Evolutionary conservation across 495 filamentous ascomycete genomes (phyloP).

Genomic region (Penicillium bialowiezense): DNA sequence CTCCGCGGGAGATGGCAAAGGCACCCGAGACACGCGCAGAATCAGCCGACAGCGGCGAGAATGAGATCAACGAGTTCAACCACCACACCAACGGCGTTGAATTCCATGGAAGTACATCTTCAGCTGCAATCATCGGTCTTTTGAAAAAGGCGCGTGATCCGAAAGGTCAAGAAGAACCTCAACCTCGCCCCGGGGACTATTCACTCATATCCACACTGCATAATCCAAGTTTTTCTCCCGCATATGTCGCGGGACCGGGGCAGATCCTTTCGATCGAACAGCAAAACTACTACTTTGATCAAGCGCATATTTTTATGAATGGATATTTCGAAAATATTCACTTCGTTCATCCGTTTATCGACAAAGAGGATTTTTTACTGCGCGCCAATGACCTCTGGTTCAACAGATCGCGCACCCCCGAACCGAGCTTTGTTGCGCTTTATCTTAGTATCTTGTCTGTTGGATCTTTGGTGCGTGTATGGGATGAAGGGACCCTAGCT

Average conservation of each 20-base stretch:
- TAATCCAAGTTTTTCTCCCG: slow-evolving; percentile 39
- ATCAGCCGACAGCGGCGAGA: slow-evolving; percentile 25
- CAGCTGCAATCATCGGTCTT: slow-evolving; percentile 33
- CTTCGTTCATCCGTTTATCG: slow-evolving; percentile 41
- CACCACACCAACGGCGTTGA: slow-evolving; percentile 41
- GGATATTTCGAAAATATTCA: slow-evolving; percentile 45
- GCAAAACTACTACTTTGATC: slow-evolving; percentile 40
- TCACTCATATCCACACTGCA: slow-evolving; percentile 40
- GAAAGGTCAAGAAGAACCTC: slow-evolving; percentile 14
- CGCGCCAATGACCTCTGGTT: slow-evolving; percentile 42
- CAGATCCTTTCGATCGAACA: slow-evolving; percentile 22
- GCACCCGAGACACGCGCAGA: slow-evolving; percentile 21
- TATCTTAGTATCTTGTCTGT: slow-evolving; percentile 41
- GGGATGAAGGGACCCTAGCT: slow-evolving; percentile 35
- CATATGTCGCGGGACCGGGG: slow-evolving; percentile 21
- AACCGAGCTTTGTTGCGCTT: slow-evolving; percentile 38
- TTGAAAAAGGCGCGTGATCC: slow-evolving; percentile 32
- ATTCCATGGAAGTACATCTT: slow-evolving; percentile 41
- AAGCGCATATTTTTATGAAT: slow-evolving; percentile 42
- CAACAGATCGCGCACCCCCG: slow-evolving; percentile 25
- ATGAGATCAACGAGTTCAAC: slow-evolving; percentile 37
- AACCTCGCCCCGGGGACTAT: slow-evolving; percentile 11
- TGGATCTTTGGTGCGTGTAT: slow-evolving; percentile 37
- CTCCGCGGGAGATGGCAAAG: slow-evolving; percentile 18
- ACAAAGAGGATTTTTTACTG: slow-evolving; percentile 36